Conservation (phyloP, 2,329 filamentous ascomycete species). For the Paradendryphiella salina region DNA sequence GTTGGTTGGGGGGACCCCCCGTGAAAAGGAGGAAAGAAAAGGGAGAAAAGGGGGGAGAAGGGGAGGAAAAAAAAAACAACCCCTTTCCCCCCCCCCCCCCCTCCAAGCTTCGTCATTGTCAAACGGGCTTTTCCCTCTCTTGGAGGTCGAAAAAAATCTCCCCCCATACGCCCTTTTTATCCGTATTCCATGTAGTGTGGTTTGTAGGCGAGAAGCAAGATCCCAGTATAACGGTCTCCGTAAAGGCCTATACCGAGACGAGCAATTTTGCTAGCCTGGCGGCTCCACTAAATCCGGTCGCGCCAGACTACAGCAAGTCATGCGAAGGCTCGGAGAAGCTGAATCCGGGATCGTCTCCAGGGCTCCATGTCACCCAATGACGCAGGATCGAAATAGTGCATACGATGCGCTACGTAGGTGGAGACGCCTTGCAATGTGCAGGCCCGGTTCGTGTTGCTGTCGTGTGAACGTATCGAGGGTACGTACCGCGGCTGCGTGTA, state of each 20-base stretch:
- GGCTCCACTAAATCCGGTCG: conserved; percentile 9
- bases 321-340: conserved; percentile 22
- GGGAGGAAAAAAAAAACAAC: not conserved
- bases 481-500: conserved; percentile 14
- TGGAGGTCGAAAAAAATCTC: not conserved
- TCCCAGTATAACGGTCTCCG: conserved; percentile 8
- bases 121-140: not conserved
- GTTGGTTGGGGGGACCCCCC: too few species aligned
- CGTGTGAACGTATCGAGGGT: conserved; percentile 9
- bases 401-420: conserved; percentile 1
- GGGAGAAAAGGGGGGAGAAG: not conserved
- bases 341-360: conserved; percentile 20
- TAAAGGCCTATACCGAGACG: conserved; percentile 7
- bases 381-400: conserved; percentile 4
- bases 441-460: conserved; percentile 6
- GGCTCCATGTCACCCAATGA: conserved; percentile 14
- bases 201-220: not conserved
- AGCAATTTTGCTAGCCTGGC: conserved; percentile 10
- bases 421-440: conserved; percentile 6
- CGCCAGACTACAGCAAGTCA: conserved; percentile 17
- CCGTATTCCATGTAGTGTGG: not conserved
- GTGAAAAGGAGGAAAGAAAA: not conserved
- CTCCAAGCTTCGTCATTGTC: not conserved
- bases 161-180: not conserved
- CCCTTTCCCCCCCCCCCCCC: not conserved